Evolutionary conservation across 441 rosid genomes (phyloP).

Genomic region (Gossypium schwendimanii): DNA sequence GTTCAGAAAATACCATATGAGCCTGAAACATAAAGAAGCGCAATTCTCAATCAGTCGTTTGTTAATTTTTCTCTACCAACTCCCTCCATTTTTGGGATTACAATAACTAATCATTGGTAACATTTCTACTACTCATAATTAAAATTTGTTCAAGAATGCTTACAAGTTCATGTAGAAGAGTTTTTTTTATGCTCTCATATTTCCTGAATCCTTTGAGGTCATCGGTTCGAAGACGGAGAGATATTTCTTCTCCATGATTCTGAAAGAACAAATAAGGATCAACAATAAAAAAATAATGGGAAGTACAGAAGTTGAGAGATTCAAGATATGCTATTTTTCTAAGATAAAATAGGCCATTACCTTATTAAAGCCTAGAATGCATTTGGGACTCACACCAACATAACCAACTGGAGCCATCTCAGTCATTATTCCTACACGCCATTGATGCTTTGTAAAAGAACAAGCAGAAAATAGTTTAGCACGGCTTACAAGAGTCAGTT

Average conservation of each 20-base stretch:
- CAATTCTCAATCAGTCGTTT: constrained; percentile 9
- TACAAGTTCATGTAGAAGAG: constrained; percentile 95
- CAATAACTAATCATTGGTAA: background rate
- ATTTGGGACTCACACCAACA: constrained; percentile 85
- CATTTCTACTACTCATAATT: background rate
- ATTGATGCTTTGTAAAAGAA: constrained; percentile 53
- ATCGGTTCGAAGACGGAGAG: constrained; percentile 92
- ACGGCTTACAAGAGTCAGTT: constrained; percentile 4
- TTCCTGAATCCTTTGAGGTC: constrained; percentile 91
- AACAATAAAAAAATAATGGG: background rate
- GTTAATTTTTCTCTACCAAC: background rate
- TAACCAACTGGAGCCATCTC: constrained; percentile 97
- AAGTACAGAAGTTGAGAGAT: background rate
- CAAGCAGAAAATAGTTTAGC: constrained; percentile 14
- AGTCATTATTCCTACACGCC: constrained; percentile 86
- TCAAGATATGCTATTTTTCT: background rate
- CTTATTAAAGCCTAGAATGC: constrained; percentile 86
- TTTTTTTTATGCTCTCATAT: constrained; percentile 82
- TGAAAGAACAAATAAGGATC: constrained; percentile 28
- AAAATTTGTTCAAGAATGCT: constrained; percentile 14
- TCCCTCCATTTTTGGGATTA: background rate
- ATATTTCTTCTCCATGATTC: constrained; percentile 97
- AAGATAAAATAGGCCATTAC: constrained; percentile 28
- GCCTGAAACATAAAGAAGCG: constrained; percentile 49
- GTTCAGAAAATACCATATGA: constrained; percentile 90